Base-by-base conservation (phyloP, 2,329 filamentous ascomycete species). In the Chrysoporthe cubensis region DNA sequence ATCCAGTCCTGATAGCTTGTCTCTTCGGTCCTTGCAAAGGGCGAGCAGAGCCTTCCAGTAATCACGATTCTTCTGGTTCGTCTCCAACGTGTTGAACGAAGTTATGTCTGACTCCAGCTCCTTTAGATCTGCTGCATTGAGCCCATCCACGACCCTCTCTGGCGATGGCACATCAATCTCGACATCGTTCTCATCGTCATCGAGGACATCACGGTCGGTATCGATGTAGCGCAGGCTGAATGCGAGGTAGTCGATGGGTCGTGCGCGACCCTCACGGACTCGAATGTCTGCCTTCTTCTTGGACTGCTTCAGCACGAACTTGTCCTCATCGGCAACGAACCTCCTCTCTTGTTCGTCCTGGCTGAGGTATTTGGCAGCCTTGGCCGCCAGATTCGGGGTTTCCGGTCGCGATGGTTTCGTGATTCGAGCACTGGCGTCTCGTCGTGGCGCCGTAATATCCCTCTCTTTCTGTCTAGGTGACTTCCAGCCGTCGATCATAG, bases 241-340 rank as follows among this genome's bases (percentile, higher is more conserved):
- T 0, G 94, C 93, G 58, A 99, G 87, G 84, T 92, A 94, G 81
- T 99, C 96, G 75, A 98, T 95, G 11, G 95, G 92, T 76, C 93
- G 94, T 66, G 95, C 94, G 72, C 96, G 89, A 13, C 92, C 91
- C 78, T 96, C 94, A 73, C 94, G 92, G 58, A 98, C 94, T 52
- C 96, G 91, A 73, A 99, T 96, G 72, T 94, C 92, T 54, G 96
- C 95, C 83, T 97, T 98, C 83, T 96, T 98, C 85, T 98, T 99
- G 59, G 95, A 91, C 80, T 99, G 96, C 79, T 94, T 94, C 75
- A 99, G 83, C 66, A 98, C 96, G 76, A 99, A 99, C 71, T 91
- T 90, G 81, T 99, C 96, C 79, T 99, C 96, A 74, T 97, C 92
- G 64, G 95, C 92, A 26, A 98, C 92, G 85, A 96, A 99, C 75